A percentile compares a stretch with the other conserved stretches of the same genome.
These are phyloP conservation scores for Leptographium procerum DNA, from an alignment of 2,329 filamentous ascomycete species.

Conservation along the genomic window DNA sequence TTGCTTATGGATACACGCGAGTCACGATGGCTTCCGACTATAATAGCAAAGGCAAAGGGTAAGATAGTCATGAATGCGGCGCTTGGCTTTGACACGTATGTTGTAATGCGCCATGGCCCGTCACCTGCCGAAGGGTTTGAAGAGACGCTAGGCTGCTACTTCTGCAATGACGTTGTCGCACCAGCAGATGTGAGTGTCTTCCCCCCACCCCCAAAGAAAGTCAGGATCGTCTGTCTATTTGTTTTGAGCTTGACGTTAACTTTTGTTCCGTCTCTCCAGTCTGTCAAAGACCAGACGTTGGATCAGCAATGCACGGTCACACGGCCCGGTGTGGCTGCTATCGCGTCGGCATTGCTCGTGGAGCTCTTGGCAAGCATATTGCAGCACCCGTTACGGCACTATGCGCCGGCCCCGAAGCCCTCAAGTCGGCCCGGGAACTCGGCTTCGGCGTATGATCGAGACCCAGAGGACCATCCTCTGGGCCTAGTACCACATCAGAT, in stretches of 20 bases:
- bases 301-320: conserved; percentile 98
- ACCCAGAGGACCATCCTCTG: conserved; percentile 47
- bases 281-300: conserved; percentile 84
- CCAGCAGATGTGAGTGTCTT: conserved; percentile 69
- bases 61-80: conserved; percentile 98
- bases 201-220: neutral
- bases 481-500: conserved; percentile 71
- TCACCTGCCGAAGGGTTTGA: conserved; percentile 43
- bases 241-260: neutral
- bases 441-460: conserved; percentile 35
- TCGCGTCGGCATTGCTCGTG: conserved; percentile 82
- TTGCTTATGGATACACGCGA: conserved; percentile 96
- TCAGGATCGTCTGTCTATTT: neutral
- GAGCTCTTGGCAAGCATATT: conserved; percentile 80
- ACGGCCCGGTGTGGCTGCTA: conserved; percentile 79
- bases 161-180: conserved; percentile 95
- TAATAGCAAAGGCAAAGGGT: conserved; percentile 85
- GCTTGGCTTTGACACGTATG: conserved; percentile 89
- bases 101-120: conserved; percentile 91
- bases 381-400: conserved; percentile 67
- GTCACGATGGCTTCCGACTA: conserved; percentile 86
- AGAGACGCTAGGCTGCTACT: conserved; percentile 81
- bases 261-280: conserved; percentile 36
- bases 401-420: conserved; percentile 43
- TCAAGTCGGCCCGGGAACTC: conserved; percentile 22